Evolutionary conservation across 768 basidiomycete species (phyloP), one percentile per base, ranked within the genome.

Genomic region (Collybia mongolica): DNA sequence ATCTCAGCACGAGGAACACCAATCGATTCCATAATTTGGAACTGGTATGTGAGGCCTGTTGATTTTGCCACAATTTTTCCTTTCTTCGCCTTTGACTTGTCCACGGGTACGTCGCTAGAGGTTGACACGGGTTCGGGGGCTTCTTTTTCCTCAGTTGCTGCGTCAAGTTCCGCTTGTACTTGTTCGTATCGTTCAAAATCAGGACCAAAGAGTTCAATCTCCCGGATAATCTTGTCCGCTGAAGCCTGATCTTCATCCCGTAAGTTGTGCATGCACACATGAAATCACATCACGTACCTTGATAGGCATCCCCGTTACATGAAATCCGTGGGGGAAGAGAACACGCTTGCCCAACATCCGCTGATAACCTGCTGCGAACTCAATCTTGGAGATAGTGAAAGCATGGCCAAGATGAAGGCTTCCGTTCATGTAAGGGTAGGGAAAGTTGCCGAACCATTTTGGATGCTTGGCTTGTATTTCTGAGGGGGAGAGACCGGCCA

Each of bases 251-350:
- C n/a, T n/a, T 46, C 32, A 37, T 12, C 15, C 49, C 1, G 22
- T 39, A 12, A 49, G 39, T 15, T 23, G 15, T 29, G 18, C 3
- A 40, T 42, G 8, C 18, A 15, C 23, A 46, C 2, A 23, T 4
- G 5, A n/a, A 24, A 44, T 39, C 11, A 45, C 9, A 15, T 42
- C 20, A 72, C 86, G 52, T 54, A 92, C 96, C 83, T 98, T 98
- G 78, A 99, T 99, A 35, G 97, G 97, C 93, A 99, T 90, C 28
- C 97, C 97, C 5, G 97, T 99, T 60, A 90, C 91, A 72, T 99
- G 97, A 70, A 97, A 90, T 42, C 92, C 97, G 62, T 95, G 89
- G n/a, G 97, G 97, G 72, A 98, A 98, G 58, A 99, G 70, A 23
- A 89, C 93, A 14, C 91, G 80, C 73, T 97, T 97, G 45, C 97